Base-by-base conservation (phyloP, 768 basidiomycete genomes). In the Tulasnella sp. region DNA sequence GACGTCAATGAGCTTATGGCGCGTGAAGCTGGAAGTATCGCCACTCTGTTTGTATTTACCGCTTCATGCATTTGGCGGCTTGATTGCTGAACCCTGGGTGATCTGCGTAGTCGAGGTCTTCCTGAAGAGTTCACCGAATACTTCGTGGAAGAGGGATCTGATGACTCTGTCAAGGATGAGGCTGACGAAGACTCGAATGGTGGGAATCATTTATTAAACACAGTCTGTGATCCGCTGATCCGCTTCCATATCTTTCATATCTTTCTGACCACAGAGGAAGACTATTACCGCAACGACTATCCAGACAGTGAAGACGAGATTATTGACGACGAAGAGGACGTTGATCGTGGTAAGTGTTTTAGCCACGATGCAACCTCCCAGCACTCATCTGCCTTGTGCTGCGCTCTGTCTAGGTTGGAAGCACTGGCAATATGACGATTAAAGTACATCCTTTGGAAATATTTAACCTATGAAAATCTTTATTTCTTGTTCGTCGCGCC, bases 111-210 rank as follows among this genome's bases (percentile, higher is more conserved):
- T 7, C 39, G 34, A n/a, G 77, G 77, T 40, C 77, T 78, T 40
- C 77, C 77, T 3, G 40, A 71, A 68, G 77, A 78, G 68, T 42
- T 78, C 21, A 71, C 58, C 24, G 77, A 71, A 42, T 62, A 62
- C 34, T n/a, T 71, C 39, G 39, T 52, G 16, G 77, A 78, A 27
- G 56, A 78, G 19, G 58, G 62, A 31, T 71, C 58, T n/a, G 77
- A 71, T 27, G 77, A 78, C 34, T 78, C 77, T 12, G 77, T 44
- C 36, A 71, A 71, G 68, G 77, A 78, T 71, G 77, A 78, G 52
- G 77, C 77, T 39, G 77, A 78, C 21, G 77, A 78, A 46, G 77
- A 78, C 48, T 78, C 77, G 1, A 78, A 78, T 31, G 77, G 77
- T 78, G 71, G 7, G 71, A 14, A 4, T 31, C 40, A 34, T 40